These are phyloP conservation scores for Apiotrichum siamense DNA, from an alignment of 1,284 basidiomycete genomes.

Conservation along the genomic window DNA sequence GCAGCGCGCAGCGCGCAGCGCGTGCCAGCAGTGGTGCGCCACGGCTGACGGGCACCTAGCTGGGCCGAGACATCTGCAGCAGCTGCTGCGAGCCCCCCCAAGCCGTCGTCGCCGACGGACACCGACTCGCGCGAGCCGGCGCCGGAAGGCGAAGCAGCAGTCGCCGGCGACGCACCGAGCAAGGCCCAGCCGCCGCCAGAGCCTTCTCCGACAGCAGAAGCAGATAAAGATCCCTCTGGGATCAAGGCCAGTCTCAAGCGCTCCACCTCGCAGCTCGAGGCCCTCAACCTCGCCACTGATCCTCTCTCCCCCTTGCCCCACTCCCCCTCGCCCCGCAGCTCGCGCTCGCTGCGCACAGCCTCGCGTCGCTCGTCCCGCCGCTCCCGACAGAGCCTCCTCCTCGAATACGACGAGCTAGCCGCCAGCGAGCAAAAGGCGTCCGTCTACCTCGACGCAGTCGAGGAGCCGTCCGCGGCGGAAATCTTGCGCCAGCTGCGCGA, in stretches of 20 bases:
- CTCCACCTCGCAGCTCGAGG: background rate
- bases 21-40: too few species aligned
- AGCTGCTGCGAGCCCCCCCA: background rate
- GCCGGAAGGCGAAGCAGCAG: background rate
- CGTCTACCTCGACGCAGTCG: constrained; percentile 36
- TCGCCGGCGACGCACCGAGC: too few species aligned
- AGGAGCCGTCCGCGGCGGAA: constrained; percentile 24
- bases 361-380: background rate
- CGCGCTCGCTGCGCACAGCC: background rate
- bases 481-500: constrained; percentile 33
- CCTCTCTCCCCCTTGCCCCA: background rate
- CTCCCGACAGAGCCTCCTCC: background rate
- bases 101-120: constrained; percentile 6
- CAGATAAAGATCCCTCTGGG: too few species aligned
- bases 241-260: background rate
- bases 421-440: constrained; percentile 15
- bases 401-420: background rate
- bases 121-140: background rate
- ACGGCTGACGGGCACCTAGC: constrained; percentile 14
- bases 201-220: background rate
- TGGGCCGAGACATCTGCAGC: constrained; percentile 34
- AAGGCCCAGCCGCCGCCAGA: too few species aligned
- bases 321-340: background rate
- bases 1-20: too few species aligned
- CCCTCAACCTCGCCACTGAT: background rate